Conservation (phyloP, 805 yeast species). For the Myxozyma mucilagina region DNA sequence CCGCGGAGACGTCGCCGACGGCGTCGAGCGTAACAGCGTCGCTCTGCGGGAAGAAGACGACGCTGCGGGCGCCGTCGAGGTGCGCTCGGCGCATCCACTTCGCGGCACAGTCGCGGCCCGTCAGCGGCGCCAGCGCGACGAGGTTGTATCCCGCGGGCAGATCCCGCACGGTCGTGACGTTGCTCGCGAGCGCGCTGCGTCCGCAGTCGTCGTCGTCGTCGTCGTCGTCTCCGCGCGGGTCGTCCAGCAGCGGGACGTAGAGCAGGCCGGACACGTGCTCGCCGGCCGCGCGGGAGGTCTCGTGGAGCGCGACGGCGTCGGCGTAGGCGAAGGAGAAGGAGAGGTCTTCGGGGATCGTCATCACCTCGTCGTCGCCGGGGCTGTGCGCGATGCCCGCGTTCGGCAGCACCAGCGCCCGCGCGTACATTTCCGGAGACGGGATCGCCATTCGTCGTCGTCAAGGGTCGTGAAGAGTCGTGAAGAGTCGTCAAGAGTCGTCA, state of each 20-base stretch:
- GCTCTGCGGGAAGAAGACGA: constrained; percentile 18
- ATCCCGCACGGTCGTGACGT: constrained; percentile 17
- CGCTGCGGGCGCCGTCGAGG: constrained; percentile 23
- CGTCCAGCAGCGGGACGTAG: constrained; percentile 15
- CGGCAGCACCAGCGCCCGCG: constrained; percentile 30
- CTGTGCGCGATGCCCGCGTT: neutral
- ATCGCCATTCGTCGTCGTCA: neutral
- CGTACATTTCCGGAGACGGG: constrained; percentile 13
- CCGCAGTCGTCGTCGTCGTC: constrained; percentile 11
- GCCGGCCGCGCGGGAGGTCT: constrained; percentile 8
- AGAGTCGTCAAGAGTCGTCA: neutral
- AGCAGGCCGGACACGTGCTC: constrained; percentile 13
- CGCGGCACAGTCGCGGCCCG: constrained; percentile 14
- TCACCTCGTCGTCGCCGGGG: neutral
- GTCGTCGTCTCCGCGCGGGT: neutral
- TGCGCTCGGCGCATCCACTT: constrained; percentile 26
- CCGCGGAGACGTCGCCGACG: neutral
- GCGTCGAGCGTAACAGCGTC: neutral
- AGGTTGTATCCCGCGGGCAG: constrained; percentile 27
- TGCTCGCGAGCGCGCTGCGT: constrained; percentile 2
- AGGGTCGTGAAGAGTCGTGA: neutral
- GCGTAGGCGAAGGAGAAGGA: constrained; percentile 13
- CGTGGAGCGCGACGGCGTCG: constrained; percentile 10
- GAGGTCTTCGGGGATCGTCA: constrained; percentile 11
- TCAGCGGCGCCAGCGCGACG: constrained; percentile 28